Evolutionary conservation across 768 basidiomycete genomes (phyloP).

Genomic region (Leucocoprinus leucothites): DNA sequence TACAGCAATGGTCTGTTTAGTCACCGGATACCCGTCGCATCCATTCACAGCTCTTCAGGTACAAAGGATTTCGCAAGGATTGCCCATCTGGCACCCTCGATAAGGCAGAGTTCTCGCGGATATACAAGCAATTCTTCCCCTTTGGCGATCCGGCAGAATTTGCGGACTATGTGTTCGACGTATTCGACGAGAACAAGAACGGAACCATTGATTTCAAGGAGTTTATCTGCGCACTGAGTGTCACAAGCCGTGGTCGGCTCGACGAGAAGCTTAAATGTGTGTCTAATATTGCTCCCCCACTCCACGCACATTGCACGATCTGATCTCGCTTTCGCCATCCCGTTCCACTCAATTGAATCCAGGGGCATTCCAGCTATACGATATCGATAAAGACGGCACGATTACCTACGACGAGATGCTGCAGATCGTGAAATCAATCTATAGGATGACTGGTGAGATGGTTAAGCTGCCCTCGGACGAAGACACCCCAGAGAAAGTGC

Average conservation of each 20-base stretch:
- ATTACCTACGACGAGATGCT: slow-evolving; percentile 99
- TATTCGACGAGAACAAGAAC: slow-evolving; percentile 93
- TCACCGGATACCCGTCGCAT: slow-evolving; percentile 7
- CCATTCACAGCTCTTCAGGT: slow-evolving; percentile 50
- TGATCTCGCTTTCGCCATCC: slow-evolving; percentile 1
- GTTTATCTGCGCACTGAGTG: slow-evolving; percentile 96
- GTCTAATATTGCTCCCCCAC: slow-evolving; percentile 25
- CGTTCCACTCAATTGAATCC: slow-evolving; percentile 17
- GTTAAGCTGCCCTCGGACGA: slow-evolving; percentile 97
- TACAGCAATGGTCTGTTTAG: slow-evolving; percentile 79
- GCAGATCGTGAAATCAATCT: slow-evolving; percentile 95
- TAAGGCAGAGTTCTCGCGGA: slow-evolving; percentile 92
- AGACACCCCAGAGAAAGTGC: slow-evolving; percentile 98
- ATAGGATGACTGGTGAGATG: slow-evolving; percentile 99
- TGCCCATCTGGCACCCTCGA: slow-evolving; percentile 96
- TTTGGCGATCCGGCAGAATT: slow-evolving; percentile 98
- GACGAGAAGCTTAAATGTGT: slow-evolving; percentile 98
- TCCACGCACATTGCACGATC: slow-evolving; percentile 7
- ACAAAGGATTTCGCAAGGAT: slow-evolving; percentile 99
- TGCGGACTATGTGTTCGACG: slow-evolving; percentile 98
- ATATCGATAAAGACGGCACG: slow-evolving; percentile 96
- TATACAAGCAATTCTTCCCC: slow-evolving; percentile 99
- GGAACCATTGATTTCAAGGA: slow-evolving; percentile 99
- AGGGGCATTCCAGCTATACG: slow-evolving; percentile 99
- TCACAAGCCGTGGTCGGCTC: slow-evolving; percentile 87